phyloP scores from a whole-genome alignment of 345 rosid species.

The Arabis hirsuta region DNA sequence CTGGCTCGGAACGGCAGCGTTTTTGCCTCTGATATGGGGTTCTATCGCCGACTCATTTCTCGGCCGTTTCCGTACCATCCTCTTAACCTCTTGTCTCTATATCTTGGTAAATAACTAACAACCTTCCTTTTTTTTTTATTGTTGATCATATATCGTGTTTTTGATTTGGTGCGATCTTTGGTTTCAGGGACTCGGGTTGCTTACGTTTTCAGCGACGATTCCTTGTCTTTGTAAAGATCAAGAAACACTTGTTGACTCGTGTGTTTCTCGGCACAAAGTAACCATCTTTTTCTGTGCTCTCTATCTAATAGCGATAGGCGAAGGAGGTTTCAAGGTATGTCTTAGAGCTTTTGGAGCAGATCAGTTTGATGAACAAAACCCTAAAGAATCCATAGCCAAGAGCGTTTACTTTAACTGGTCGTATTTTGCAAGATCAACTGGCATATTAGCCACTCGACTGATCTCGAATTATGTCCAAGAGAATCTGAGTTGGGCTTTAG shows the following conservation, averaged over 20 bases:
- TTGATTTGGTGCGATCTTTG: background rate
- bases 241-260: conserved; percentile 20
- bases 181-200: conserved; percentile 56
- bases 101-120: conserved; percentile 24
- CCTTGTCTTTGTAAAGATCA: conserved; percentile 42
- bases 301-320: conserved; percentile 37
- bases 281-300: conserved; percentile 32
- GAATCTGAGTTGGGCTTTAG: conserved; percentile 33
- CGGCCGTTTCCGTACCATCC: conserved; percentile 57
- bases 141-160: too few relatives aligned
- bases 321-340: conserved; percentile 39
- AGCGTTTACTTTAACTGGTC: conserved; percentile 39
- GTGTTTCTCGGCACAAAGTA: conserved; percentile 46
- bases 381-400: conserved; percentile 32
- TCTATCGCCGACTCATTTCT: conserved; percentile 55
- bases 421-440: conserved; percentile 27
- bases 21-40: conserved; percentile 52
- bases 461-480: conserved; percentile 32
- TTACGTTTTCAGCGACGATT: conserved; percentile 63
- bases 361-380: conserved; percentile 43
- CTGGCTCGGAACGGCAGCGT: conserved; percentile 48
- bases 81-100: conserved; percentile 46
- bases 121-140: background rate
- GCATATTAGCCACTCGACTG: conserved; percentile 17
- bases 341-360: conserved; percentile 43